phyloP scores from a whole-genome alignment of 1,284 basidiomycete species.

The Irpex sp. region DNA sequence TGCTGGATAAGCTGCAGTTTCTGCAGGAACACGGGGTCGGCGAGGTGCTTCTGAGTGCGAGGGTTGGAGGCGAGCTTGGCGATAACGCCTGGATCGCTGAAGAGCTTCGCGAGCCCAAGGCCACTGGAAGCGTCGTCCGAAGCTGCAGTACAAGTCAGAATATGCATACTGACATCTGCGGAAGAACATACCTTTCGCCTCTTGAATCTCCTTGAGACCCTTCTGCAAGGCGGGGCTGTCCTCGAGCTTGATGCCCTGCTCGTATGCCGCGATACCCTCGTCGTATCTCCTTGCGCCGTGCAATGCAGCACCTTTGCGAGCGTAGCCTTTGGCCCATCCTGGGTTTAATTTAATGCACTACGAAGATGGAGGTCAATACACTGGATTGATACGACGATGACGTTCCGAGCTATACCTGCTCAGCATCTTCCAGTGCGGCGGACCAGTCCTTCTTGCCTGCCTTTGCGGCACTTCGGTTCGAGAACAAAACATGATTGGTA shows the following conservation, averaged over 20 bases:
- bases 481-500: constrained; percentile 86
- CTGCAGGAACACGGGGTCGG: constrained; percentile 78
- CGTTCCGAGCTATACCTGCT: constrained; percentile 59
- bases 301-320: constrained; percentile 92
- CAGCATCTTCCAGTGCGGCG: constrained; percentile 85
- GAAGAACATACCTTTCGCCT: constrained; percentile 60
- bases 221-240: constrained; percentile 81
- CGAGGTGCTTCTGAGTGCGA: constrained; percentile 79
- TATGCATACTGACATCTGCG: too few relatives aligned
- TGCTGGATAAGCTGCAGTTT: constrained; percentile 65
- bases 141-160: constrained; percentile 21
- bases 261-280: constrained; percentile 81
- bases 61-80: constrained; percentile 86
- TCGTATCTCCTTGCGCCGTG: constrained; percentile 81
- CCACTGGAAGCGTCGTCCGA: constrained; percentile 37
- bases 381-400: not conserved
- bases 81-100: constrained; percentile 82
- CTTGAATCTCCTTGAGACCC: constrained; percentile 83
- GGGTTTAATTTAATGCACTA: constrained; percentile 80
- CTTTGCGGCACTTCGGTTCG: constrained; percentile 90
- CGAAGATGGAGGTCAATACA: not conserved
- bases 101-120: constrained; percentile 74
- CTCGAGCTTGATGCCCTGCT: constrained; percentile 79
- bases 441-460: constrained; percentile 79
- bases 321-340: constrained; percentile 89